These are phyloP conservation scores for Millerozyma acaciae DNA, from an alignment of 805 yeast species.

Conservation along the genomic window DNA sequence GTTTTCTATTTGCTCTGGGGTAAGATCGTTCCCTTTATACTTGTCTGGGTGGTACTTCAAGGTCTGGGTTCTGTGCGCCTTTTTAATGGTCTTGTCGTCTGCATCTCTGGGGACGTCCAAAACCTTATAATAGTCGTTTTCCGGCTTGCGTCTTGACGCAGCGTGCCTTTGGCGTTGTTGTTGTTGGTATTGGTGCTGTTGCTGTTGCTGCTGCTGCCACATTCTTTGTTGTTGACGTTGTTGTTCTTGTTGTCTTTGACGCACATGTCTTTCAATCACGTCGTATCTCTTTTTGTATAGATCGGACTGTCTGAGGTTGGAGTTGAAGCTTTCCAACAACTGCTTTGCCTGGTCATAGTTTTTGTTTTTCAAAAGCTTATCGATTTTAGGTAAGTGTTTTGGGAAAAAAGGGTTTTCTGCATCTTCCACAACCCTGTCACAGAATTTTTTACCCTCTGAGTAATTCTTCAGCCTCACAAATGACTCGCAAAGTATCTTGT, in stretches of 20 bases:
- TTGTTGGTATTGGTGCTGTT: slow-evolving; percentile 38
- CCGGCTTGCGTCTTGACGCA: slow-evolving; percentile 30
- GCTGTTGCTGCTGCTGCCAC: slow-evolving; percentile 46
- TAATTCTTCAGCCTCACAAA: slow-evolving; percentile 22
- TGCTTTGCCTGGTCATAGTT: slow-evolving; percentile 38
- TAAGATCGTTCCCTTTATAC: slow-evolving; percentile 60
- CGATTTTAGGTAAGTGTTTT: slow-evolving; percentile 32
- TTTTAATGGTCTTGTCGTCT: slow-evolving; percentile 65
- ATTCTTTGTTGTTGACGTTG: slow-evolving; percentile 41
- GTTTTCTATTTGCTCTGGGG: slow-evolving; percentile 65
- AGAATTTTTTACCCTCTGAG: slow-evolving; percentile 19
- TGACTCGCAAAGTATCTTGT: slow-evolving; percentile 40
- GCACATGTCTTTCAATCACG: slow-evolving; percentile 24
- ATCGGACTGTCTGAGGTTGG: slow-evolving; percentile 36
- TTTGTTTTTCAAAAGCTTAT: slow-evolving; percentile 27
- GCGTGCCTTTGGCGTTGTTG: slow-evolving; percentile 24
- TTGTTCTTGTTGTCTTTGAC: slow-evolving; percentile 31
- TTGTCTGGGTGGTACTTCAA: slow-evolving; percentile 92
- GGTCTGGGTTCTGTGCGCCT: slow-evolving; percentile 74
- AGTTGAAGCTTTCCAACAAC: slow-evolving; percentile 28
- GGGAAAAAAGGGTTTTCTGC: slow-evolving; percentile 31
- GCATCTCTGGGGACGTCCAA: slow-evolving; percentile 68
- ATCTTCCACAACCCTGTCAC: slow-evolving; percentile 20
- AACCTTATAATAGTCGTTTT: slow-evolving; percentile 76
- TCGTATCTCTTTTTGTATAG: slow-evolving; percentile 31